Evolutionary conservation across 805 yeast genomes (phyloP).

Genomic region (Kluyveromyces nonfermentans): DNA sequence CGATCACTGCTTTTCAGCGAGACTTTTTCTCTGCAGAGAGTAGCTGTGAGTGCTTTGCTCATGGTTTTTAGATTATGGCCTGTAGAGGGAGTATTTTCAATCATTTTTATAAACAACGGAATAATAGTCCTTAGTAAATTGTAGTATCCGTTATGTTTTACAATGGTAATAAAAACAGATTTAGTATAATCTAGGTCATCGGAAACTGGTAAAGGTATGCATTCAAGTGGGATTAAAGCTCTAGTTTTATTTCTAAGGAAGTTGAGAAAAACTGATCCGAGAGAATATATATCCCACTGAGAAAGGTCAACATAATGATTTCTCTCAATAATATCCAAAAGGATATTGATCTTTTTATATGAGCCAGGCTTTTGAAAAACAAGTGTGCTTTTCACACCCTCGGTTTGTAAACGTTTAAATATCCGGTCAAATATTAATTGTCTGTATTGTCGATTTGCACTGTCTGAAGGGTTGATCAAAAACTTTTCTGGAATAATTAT

Average conservation of each 20-base stretch:
- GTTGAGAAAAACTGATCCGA: constrained; percentile 35
- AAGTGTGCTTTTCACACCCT: constrained; percentile 36
- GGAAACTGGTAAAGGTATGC: constrained; percentile 43
- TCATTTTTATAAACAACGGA: constrained; percentile 37
- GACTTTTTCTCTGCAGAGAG: constrained; percentile 44
- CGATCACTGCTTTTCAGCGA: constrained; percentile 37
- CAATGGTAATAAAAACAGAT: constrained; percentile 29
- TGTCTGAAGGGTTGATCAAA: constrained; percentile 19
- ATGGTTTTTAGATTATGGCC: constrained; percentile 31
- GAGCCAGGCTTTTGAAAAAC: constrained; percentile 52
- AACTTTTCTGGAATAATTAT: constrained; percentile 39
- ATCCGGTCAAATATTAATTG: constrained; percentile 40
- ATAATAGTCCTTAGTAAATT: constrained; percentile 33
- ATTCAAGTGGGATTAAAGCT: constrained; percentile 44
- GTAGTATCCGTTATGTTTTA: constrained; percentile 26
- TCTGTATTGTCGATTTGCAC: constrained; percentile 30
- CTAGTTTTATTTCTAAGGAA: constrained; percentile 42
- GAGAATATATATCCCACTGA: constrained; percentile 49
- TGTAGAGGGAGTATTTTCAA: constrained; percentile 32
- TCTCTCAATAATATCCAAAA: constrained; percentile 41
- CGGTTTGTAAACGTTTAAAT: constrained; percentile 38
- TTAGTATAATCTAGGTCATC: constrained; percentile 40
- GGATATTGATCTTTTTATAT: constrained; percentile 34
- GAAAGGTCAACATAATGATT: constrained; percentile 51
- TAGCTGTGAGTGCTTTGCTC: constrained; percentile 42